These are phyloP conservation scores for Ceratocystis smalleyi DNA, from an alignment of 2,329 filamentous ascomycete genomes.

Conservation along the genomic window DNA sequence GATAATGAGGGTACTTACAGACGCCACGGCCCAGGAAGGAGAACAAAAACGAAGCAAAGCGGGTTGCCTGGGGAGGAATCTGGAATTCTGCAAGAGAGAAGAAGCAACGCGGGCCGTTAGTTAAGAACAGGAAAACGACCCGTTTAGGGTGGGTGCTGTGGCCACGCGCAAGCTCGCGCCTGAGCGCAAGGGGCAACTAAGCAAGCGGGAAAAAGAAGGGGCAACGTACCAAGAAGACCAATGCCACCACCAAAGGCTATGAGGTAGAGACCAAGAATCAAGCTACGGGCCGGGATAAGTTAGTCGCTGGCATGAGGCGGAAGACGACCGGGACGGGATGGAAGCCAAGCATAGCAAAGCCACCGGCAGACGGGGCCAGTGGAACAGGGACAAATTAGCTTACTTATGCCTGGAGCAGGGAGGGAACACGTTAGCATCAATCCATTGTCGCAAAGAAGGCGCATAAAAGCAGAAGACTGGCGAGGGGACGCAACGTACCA, in stretches of 20 bases:
- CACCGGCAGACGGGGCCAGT: too few relatives aligned
- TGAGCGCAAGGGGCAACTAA: neutral
- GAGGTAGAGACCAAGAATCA: conserved; percentile 68
- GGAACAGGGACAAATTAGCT: neutral
- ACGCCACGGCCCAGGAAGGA: conserved; percentile 89
- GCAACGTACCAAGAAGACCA: conserved; percentile 45
- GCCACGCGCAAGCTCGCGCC: neutral
- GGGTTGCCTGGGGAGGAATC: conserved; percentile 79
- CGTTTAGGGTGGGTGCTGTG: conserved; percentile 1
- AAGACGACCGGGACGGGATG: neutral
- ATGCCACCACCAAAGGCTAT: conserved; percentile 77
- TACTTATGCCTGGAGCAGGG: conserved; percentile 11
- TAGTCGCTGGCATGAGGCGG: neutral
- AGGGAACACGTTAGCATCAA: neutral
- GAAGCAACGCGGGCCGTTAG: neutral
- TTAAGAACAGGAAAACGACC: neutral
- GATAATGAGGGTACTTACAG: conserved; percentile 46
- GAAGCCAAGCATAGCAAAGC: too few relatives aligned
- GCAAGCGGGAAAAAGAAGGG: conserved; percentile 17
- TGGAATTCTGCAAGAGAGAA: conserved; percentile 54
- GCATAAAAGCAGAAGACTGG: too few relatives aligned
- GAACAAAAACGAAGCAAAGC: conserved; percentile 95
- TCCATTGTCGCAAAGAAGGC: too few relatives aligned
- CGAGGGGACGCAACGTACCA: conserved; percentile 44
- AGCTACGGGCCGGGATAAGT: neutral